Base-by-base conservation (phyloP, 1,284 basidiomycete genomes). In the Leccinum pachyderme region DNA sequence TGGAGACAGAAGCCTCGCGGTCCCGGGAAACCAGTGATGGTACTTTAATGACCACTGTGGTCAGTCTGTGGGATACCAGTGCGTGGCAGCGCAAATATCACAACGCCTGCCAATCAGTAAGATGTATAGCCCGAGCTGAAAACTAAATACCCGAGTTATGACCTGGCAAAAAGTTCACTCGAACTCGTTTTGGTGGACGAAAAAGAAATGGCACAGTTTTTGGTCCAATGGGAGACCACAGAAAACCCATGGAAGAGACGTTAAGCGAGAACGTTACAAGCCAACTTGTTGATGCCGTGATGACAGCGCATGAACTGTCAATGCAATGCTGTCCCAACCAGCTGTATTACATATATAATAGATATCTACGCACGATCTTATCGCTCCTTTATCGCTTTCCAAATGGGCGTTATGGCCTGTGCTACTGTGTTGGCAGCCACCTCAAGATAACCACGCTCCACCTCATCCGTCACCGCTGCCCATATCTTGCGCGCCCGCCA, bases 391-490 rank as follows among this genome's bases (percentile, higher is more conserved):
- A 55, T 53, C 11, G 57, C 56, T 54, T 61, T 72, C 68, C 68
- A 70, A 18, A 70, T 68, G 3, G 68, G 68, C 1, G 68, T 70
- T 12, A 70, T 62, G 27, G 71, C 68, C 41, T 70, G 70, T 25
- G 68, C 70, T 15, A 72, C 70, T 2, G 68, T 73, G 28, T 70
- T 73, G n/a, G 70, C 63, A 25, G 68, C 70, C 6, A 70, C 70
- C 48, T 70, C 68, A 9, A 70, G 33, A 33, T 59, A 68, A 25
- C 63, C 51, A 22, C 68, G 70, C 52, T 73, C 68, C 31, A 67
- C 52, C 32, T 70, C 68, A 37, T 73, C 70, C 25, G 53, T 44
- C n/a, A 70, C 69, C 22, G 63, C 63, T 12, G 51, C 44, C 71
- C 68, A 70, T 56, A 70, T 54, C 53, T 63, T 70, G 35, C 68